Base-by-base conservation (phyloP, 2,329 filamentous ascomycete species). In the Epicoccum nigrum region DNA sequence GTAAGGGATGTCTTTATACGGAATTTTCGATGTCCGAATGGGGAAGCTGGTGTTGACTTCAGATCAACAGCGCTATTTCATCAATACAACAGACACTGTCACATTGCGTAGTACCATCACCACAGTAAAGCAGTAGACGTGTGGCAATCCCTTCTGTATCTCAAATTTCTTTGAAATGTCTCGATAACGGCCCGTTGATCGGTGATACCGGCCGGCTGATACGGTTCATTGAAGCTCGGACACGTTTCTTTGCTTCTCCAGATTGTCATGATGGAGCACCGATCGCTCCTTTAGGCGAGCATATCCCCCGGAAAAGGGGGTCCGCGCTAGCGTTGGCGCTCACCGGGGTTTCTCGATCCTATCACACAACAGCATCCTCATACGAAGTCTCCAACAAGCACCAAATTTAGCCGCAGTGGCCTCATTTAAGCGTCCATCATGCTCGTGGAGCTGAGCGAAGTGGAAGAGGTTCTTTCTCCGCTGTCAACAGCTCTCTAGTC, bases 301-400 rank as follows among this genome's bases (percentile, higher is more conserved):
- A 21, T 15, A 21, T 46, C 30, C 35, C 45, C 37, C 45, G 20
- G 28, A 15, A 33, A 46, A 40, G 25, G 37, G 45, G 45, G 45
- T 27, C 37, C 20, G 13, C 46, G 43, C 43, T 46, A 39, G 38
- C 43, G 43, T 25, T 46, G 35, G 38, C 20, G 32, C n/a, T 20
- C 25, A 32, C 31, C 42, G 37, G 37, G 48, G 42, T 38, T 38
- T 12, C 37, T 41, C 23, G 31, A 51, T 33, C 37, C 37, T 46
- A 43, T 52, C 38, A 46, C 31, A 5, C 15, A 38, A 46, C 32
- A 34, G 39, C 28, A 19, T 15, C 19, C 45, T 13, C 32, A 39
- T 11, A 28, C 27, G 15, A 15, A 17, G n/a, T n/a, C 15, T 9
- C 11, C 21, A 17, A 7, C 5, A 12, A 7, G n/a, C 4, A 1